Evolutionary conservation across 768 basidiomycete species (phyloP), one percentile per base, ranked within the genome.

Genomic region (Filobasidium floriforme): DNA sequence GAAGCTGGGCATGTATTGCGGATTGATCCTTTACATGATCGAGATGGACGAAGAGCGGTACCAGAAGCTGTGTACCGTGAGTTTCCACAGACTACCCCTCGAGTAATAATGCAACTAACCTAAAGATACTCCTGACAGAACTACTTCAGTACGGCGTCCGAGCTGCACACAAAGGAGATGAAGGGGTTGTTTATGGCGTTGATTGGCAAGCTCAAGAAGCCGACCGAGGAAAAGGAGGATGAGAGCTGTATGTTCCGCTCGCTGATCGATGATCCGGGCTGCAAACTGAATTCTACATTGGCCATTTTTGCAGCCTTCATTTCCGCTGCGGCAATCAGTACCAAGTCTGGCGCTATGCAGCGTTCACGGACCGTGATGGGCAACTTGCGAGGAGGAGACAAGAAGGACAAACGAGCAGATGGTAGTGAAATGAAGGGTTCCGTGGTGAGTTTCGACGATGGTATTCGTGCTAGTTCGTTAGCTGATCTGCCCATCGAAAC

Each of bases 11-110:
- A 84, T 88, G 52, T 98, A 97, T 78, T 85, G 88, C 37, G 93
- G 93, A 0, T 78, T 98, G 61, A 85, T 98, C 79, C 81, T 97
- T 19, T 98, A 94, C 75, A 80, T 97, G 65, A 93, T 91, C 76
- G 94, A 98, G 81, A 94, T 97, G 89, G 92, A 96, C 67, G 90
- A 96, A 76, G 80, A 79, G 63, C 79, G 89, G 26, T 98, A 97
- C 76, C 88, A 87, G 51, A 90, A 89, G 73, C 80, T 97, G 37
- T 97, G 92, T 74, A 90, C 88, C 44, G 94, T 94, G 73, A 65
- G 88, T 82, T 11, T 18, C 24, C 19, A 54, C 46, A 37, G 0
- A 5, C 1, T 18, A 0, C 28, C 1, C 18, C 24, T 61, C 44
- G 22, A 41, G n/a, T 57, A 26, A 19, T 37, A n/a, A 26, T 24